phyloP scores from a whole-genome alignment of 352 stramenopile species.

The Globisporangium paddicum region DNA sequence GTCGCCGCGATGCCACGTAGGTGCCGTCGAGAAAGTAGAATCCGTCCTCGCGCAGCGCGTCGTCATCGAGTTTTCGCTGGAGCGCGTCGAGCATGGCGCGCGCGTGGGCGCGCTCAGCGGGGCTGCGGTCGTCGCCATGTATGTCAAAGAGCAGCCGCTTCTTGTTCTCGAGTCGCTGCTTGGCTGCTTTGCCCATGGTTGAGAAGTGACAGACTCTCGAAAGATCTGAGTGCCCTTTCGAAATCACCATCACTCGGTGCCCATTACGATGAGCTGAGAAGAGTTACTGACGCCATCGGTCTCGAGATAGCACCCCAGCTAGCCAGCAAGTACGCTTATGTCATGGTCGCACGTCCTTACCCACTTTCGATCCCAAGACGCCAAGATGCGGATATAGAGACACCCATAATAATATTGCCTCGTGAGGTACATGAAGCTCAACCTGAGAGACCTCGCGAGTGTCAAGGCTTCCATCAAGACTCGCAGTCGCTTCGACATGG shows the following conservation, averaged over 20 bases:
- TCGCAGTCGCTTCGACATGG: constrained; percentile 22
- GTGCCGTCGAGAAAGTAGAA: constrained; percentile 57
- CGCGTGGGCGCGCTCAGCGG: constrained; percentile 29
- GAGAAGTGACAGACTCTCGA: too few species aligned
- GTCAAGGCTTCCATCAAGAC: constrained; percentile 29
- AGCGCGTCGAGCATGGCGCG: constrained; percentile 49
- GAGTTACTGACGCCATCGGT: too few species aligned
- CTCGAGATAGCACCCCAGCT: constrained; percentile 24
- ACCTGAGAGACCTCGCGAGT: constrained; percentile 24
- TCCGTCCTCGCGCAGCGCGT: constrained; percentile 55
- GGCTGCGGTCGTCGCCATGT: constrained; percentile 35
- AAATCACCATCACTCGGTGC: not conserved
- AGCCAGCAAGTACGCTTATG: constrained; percentile 20
- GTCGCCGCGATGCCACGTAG: constrained; percentile 29
- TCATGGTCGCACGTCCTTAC: constrained; percentile 26
- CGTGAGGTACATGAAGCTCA: constrained; percentile 41
- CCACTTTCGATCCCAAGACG: not conserved
- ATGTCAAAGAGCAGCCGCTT: constrained; percentile 37
- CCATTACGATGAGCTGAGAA: too few species aligned
- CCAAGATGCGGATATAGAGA: constrained; percentile 13
- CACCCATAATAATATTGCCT: too few species aligned
- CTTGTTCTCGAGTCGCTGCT: constrained; percentile 41
- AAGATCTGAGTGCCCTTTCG: too few species aligned
- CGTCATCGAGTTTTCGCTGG: constrained; percentile 55
- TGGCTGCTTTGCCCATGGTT: constrained; percentile 42